Evolutionary conservation across 1,284 basidiomycete genomes (phyloP).

Genomic region (Anthracocystis setariae): DNA sequence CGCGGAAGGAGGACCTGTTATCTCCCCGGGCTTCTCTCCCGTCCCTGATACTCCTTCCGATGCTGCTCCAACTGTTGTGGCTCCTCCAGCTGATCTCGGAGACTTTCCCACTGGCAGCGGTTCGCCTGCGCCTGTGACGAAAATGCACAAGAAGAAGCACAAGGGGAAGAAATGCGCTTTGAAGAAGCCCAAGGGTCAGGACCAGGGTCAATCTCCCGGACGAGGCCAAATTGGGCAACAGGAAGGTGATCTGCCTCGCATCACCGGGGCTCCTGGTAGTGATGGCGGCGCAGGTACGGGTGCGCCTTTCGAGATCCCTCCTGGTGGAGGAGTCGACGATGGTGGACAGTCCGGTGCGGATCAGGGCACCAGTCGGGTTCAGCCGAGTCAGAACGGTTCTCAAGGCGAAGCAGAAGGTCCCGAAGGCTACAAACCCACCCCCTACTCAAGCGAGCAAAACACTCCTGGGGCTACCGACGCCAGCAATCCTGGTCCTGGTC

Average conservation of each 20-base stretch:
- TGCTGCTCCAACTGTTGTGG: background rate
- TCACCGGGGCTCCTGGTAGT: background rate
- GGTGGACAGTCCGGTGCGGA: background rate
- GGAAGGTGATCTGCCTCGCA: too few species aligned
- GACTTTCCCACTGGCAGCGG: background rate
- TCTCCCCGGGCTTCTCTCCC: background rate
- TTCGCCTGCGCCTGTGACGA: background rate
- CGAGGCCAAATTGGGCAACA: too few species aligned
- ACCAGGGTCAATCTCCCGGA: background rate
- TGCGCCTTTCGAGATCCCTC: background rate
- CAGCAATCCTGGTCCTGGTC: background rate
- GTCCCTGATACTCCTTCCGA: background rate
- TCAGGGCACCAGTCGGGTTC: background rate
- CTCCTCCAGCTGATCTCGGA: background rate
- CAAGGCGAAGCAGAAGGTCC: too few species aligned
- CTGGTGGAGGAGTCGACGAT: background rate
- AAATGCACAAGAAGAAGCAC: constrained; percentile 28
- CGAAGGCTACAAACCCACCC: background rate
- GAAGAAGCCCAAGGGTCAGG: constrained; percentile 12
- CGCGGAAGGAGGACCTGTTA: background rate
- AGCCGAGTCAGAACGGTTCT: background rate
- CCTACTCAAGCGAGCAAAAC: background rate
- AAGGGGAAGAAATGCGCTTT: constrained; percentile 19
- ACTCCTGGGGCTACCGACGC: too few species aligned
- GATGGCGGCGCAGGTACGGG: background rate